phyloP scores from a whole-genome alignment of 257 asterid species.

The Buddleja alternifolia region DNA sequence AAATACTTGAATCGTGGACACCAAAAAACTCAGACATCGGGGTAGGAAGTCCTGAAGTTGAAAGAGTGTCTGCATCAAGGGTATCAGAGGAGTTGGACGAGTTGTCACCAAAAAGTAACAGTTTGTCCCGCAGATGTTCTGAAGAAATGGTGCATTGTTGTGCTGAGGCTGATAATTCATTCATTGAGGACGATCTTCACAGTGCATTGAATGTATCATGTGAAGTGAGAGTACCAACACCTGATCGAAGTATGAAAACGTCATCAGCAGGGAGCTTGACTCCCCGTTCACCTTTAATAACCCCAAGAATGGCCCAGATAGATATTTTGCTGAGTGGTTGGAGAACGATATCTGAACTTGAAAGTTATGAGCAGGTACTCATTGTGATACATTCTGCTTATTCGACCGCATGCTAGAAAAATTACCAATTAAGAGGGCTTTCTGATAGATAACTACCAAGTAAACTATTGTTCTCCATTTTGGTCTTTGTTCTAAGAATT shows the following conservation, averaged over 20 bases:
- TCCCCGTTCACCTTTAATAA: slow-evolving; percentile 86
- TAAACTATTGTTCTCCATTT: neutral
- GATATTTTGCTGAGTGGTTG: slow-evolving; percentile 75
- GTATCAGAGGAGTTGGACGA: slow-evolving; percentile 52
- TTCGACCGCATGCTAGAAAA: slow-evolving; percentile 26
- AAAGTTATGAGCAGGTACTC: slow-evolving; percentile 86
- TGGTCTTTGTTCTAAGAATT: neutral
- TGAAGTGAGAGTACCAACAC: slow-evolving; percentile 43
- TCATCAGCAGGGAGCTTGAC: slow-evolving; percentile 80
- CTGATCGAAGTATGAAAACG: slow-evolving; percentile 53
- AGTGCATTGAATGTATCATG: slow-evolving; percentile 41
- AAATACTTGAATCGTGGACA: slow-evolving; percentile 81
- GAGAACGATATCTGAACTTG: slow-evolving; percentile 71
- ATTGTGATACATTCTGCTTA: slow-evolving; percentile 26
- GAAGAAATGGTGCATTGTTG: slow-evolving; percentile 55
- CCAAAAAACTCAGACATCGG: slow-evolving; percentile 55
- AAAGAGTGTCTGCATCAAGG: slow-evolving; percentile 45
- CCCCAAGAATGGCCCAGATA: slow-evolving; percentile 82
- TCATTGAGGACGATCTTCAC: slow-evolving; percentile 47
- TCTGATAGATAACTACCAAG: neutral
- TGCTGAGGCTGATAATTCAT: slow-evolving; percentile 51
- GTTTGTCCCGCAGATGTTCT: slow-evolving; percentile 48
- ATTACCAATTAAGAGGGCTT: neutral
- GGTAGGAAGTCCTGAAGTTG: slow-evolving; percentile 60
- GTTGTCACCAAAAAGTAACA: slow-evolving; percentile 49